Evolutionary conservation across 2,329 filamentous ascomycete species (phyloP).

Genomic region (Exophiala dermatitidis): DNA sequence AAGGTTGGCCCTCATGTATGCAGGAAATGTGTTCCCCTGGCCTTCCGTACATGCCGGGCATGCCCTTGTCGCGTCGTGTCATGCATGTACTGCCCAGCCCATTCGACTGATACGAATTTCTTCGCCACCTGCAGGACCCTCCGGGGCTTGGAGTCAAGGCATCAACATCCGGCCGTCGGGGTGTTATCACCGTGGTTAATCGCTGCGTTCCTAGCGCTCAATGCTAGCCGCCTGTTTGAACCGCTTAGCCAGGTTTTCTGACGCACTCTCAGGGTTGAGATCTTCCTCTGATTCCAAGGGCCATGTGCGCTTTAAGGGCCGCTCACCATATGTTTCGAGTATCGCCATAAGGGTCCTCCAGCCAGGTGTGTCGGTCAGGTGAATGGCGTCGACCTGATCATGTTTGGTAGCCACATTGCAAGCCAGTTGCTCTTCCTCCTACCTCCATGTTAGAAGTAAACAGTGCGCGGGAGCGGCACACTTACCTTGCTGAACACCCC

Average conservation of each 20-base stretch:
- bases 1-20: no score
- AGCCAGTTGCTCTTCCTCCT: slow-evolving; percentile 86
- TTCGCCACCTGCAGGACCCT: background rate
- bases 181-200: background rate
- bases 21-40: background rate
- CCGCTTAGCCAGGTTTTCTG: slow-evolving; percentile 56
- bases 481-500: slow-evolving; percentile 77
- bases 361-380: slow-evolving; percentile 77
- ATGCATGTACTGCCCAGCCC: no score
- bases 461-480: slow-evolving; percentile 23
- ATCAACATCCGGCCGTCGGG: background rate
- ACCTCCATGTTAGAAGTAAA: slow-evolving; percentile 20
- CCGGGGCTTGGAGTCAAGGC: background rate
- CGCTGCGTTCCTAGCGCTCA: slow-evolving; percentile 14
- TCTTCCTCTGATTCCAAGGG: slow-evolving; percentile 31
- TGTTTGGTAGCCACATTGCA: slow-evolving; percentile 77
- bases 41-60: background rate
- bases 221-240: slow-evolving; percentile 48
- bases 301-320: slow-evolving; percentile 40
- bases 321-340: slow-evolving; percentile 89
- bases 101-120: background rate
- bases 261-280: slow-evolving; percentile 41
- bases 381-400: slow-evolving; percentile 71
- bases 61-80: background rate
- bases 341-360: slow-evolving; percentile 94